Conservation (phyloP, 176 grass and related monocot species). For the Aegilops speltoides region DNA sequence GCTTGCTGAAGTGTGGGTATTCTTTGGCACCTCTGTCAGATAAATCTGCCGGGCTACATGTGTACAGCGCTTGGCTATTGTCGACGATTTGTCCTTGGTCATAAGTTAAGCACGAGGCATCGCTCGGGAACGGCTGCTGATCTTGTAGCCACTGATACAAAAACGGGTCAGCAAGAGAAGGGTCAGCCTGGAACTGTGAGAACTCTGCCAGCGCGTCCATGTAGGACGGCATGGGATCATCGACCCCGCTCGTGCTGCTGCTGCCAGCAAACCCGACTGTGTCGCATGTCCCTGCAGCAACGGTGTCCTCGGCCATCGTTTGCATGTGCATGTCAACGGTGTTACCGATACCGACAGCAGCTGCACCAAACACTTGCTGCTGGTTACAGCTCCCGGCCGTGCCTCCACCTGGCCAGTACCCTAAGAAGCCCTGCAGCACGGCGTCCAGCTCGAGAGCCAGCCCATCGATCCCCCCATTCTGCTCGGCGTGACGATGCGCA, state of each 20-base stretch:
- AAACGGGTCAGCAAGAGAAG: slow-evolving; percentile 36
- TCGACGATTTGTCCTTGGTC: slow-evolving; percentile 26
- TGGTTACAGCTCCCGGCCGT: not conserved
- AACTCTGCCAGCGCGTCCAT: slow-evolving; percentile 30
- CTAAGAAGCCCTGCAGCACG: slow-evolving; percentile 24
- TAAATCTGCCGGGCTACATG: not conserved
- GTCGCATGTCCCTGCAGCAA: not conserved
- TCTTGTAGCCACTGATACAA: slow-evolving; percentile 39
- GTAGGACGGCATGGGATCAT: slow-evolving; percentile 56
- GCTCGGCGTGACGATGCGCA: not conserved
- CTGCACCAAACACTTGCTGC: not conserved
- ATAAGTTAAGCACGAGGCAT: not conserved
- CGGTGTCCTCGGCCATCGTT: not conserved
- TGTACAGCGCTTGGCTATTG: not conserved
- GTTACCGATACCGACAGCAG: not conserved
- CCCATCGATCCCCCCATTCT: slow-evolving; percentile 9
- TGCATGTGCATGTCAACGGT: slow-evolving; percentile 17
- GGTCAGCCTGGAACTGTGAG: slow-evolving; percentile 32
- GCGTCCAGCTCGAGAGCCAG: not conserved
- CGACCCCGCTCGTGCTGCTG: slow-evolving; percentile 36
- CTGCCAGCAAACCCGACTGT: slow-evolving; percentile 19
- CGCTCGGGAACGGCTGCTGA: slow-evolving; percentile 12
- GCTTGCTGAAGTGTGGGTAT: not conserved
- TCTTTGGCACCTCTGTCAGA: not conserved
- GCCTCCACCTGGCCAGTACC: slow-evolving; percentile 26